A percentile compares a stretch with the other conserved stretches of the same genome.
phyloP scores from a whole-genome alignment of 2,329 filamentous ascomycete genomes.

The Aspergillus cejpii region DNA sequence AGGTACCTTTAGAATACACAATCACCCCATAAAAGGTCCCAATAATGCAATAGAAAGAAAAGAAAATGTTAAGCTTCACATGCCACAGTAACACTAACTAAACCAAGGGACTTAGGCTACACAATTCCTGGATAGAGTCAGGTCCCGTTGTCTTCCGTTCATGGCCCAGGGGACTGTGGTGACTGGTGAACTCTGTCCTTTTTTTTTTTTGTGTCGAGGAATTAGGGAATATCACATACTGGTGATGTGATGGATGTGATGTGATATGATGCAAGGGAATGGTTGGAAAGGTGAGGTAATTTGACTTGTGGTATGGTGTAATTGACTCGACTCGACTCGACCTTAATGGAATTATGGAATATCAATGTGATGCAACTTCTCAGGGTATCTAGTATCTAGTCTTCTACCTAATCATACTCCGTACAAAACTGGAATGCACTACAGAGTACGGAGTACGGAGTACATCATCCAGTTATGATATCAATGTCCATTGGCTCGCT shows the following conservation, averaged over 20 bases:
- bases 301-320: background rate
- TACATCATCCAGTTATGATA: conserved; percentile 1
- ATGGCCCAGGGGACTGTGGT: background rate
- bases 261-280: background rate
- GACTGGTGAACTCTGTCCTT: background rate
- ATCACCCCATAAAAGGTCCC: too few relatives aligned
- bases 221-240: background rate
- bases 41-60: too few relatives aligned
- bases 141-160: background rate
- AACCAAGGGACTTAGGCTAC: too few relatives aligned
- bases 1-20: background rate
- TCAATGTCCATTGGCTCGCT: conserved; percentile 17
- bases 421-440: too few relatives aligned
- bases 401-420: too few relatives aligned
- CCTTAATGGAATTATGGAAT: too few relatives aligned
- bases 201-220: background rate
- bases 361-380: too few relatives aligned
- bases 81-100: too few relatives aligned
- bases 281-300: background rate
- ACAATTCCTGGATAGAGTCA: background rate
- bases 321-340: too few relatives aligned
- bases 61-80: too few relatives aligned
- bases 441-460: too few relatives aligned
- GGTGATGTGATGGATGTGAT: background rate
- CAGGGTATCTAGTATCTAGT: too few relatives aligned